Evolutionary conservation across 2,329 filamentous ascomycete genomes (phyloP).

Genomic region (Tetracladium maxilliforme): DNA sequence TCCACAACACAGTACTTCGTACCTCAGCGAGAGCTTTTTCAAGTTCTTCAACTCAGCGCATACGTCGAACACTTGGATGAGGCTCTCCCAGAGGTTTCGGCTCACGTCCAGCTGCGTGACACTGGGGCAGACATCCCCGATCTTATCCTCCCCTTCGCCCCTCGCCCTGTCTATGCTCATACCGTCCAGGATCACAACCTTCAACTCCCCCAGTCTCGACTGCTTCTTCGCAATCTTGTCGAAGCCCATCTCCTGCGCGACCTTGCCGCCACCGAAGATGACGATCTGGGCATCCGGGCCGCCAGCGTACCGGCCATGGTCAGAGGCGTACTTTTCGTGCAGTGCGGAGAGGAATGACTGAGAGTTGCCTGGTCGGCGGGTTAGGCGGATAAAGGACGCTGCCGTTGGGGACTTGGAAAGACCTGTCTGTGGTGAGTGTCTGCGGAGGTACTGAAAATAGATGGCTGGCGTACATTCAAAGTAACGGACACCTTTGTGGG

Average conservation of each 20-base stretch:
- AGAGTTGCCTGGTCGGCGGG: constrained; percentile 50
- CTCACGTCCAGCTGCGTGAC: constrained; percentile 74
- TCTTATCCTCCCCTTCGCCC: constrained; percentile 18
- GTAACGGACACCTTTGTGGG: constrained; percentile 64
- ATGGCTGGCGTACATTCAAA: constrained; percentile 53
- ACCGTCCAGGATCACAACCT: constrained; percentile 70
- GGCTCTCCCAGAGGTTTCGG: constrained; percentile 61
- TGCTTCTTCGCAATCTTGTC: constrained; percentile 78
- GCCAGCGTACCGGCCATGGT: constrained; percentile 25
- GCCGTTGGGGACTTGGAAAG: constrained; percentile 49
- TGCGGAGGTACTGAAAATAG: constrained; percentile 3
- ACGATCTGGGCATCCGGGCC: constrained; percentile 32
- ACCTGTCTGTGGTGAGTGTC: constrained; percentile 33
- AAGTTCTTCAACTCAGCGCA: constrained; percentile 56
- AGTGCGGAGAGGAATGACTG: constrained; percentile 69
- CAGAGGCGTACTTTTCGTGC: constrained; percentile 68
- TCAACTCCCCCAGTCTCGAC: constrained; percentile 63
- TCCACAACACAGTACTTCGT: constrained; percentile 2
- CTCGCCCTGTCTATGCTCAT: constrained; percentile 38
- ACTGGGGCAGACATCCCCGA: constrained; percentile 41
- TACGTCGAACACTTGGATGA: constrained; percentile 54
- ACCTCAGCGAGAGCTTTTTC: constrained; percentile 18
- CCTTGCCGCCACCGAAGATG: constrained; percentile 64
- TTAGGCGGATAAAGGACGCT: constrained; percentile 77
- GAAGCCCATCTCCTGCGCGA: constrained; percentile 88